Base-by-base conservation (phyloP, 768 basidiomycete genomes). In the Daedalea quercina region DNA sequence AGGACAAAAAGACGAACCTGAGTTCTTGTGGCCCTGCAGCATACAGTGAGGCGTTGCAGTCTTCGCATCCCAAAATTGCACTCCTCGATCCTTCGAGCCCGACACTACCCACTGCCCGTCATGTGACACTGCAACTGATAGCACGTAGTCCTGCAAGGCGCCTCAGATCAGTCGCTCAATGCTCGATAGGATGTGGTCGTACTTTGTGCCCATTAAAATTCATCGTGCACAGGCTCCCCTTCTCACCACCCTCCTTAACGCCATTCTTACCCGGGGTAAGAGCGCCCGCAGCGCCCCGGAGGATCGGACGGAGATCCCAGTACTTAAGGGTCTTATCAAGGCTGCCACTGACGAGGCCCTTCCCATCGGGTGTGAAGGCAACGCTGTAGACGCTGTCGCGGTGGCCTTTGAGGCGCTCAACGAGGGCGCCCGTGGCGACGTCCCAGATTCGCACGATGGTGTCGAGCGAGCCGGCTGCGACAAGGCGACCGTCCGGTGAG, bases 71-170 rank as follows among this genome's bases (percentile, higher is more conserved):
- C 90, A 92, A 66, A 95, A 93, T 67, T 94, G 91, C 51, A 99
- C 94, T 0, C 92, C 88, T 12, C 96, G 87, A 67, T 99, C 96
- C 72, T 97, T 97, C 33, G 84, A 86, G 48, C 96, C 95, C 11
- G 91, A 94, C 11, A 96, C 94, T 60, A 98, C 87, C 90, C 93
- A 87, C 58, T 90, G 83, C 3, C 90, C 91, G 68, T 97, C 94
- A 57, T 92, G 87, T 44, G 90, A 92, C 45, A 94, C 90, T 19
- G 82, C 83, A 44, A 85, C 84, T 44, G 80, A 81, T 47, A 87
- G 73, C 54, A 87, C 85, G 54, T 85, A 87, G 65, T 87, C 85
- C 81, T 83, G 59, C 33, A 53, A 31, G 28, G 11, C 4, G 28
- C 11, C 1, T 9, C 7, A 50, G n/a, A 19, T 43, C 24, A 37